Evolutionary conservation across 306 rosid species (phyloP), one percentile per base, ranked within the genome.

Genomic region (Psophocarpus tetragonolobus): DNA sequence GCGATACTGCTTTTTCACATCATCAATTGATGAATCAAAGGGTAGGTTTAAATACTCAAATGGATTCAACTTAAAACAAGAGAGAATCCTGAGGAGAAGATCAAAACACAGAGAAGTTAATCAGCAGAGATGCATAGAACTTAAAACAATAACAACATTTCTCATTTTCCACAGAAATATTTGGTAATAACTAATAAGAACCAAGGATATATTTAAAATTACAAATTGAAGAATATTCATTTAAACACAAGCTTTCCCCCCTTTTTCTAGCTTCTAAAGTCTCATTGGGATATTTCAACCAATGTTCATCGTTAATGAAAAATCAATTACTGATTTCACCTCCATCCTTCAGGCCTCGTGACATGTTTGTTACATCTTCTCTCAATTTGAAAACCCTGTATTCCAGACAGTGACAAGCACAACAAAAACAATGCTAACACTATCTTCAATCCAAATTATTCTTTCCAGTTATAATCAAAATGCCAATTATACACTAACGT

Each of bases 61-160:
- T 13, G 96, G 98, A 80, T 92, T 92, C 81, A 95, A 87, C 87
- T 92, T 95, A 88, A 92, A 95, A 89, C 97, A 95, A 30, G 94
- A 81, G 38, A 95, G 93, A 73, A 95, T 91, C 94, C 99, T 95
- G 74, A 61, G 38, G 56, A 76, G 15, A 57, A 67, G 75, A 45
- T 36, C 13, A 82, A 70, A 73, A 50, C 41, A 13, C 36, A 15
- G 36, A 21, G 2, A 32, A 78, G 38, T 68, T 62, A n/a, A 84
- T 79, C 54, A 86, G 69, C 45, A 78, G 12, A 75, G 38, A 33
- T 54, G 81, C 9, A 62, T 17, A 58, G 15, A 62, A 72, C 5
- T 68, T 18, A 11, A 39, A 57, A 75, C 26, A 62, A 39, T 18
- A 83, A 73, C 38, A 27, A 17, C 71, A 15, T 39, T 71, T 58